Evolutionary conservation across 2,329 filamentous ascomycete genomes (phyloP).

Genomic region (Exutisphaerella laricina): DNA sequence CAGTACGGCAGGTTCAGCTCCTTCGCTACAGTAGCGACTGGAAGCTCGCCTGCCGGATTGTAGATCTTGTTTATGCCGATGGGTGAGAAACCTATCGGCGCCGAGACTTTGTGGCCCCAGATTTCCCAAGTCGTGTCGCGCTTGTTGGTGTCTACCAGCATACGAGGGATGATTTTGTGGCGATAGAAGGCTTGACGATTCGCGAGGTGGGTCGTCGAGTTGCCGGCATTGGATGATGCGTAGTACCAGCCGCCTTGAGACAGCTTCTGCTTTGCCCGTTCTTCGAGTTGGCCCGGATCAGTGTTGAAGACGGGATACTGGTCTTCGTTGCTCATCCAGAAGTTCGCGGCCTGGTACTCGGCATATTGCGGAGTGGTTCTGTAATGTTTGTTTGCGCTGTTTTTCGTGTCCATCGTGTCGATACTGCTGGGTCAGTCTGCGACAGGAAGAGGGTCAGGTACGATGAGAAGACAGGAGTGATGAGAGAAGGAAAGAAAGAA

Average conservation of each 20-base stretch:
- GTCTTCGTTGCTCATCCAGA: slow-evolving; percentile 50
- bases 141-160: slow-evolving; percentile 56
- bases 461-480: too few relatives aligned
- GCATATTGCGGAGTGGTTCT: slow-evolving; percentile 51
- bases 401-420: slow-evolving; percentile 44
- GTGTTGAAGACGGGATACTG: slow-evolving; percentile 50
- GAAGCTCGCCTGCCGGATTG: slow-evolving; percentile 52
- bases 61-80: slow-evolving; percentile 64
- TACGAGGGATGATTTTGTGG: slow-evolving; percentile 57
- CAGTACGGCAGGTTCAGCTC: slow-evolving; percentile 56
- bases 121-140: slow-evolving; percentile 54
- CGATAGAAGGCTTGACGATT: slow-evolving; percentile 61
- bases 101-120: slow-evolving; percentile 55
- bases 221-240: slow-evolving; percentile 53
- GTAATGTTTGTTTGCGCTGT: slow-evolving; percentile 47
- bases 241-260: slow-evolving; percentile 56
- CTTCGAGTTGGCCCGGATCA: slow-evolving; percentile 54
- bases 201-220: slow-evolving; percentile 49
- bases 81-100: slow-evolving; percentile 60
- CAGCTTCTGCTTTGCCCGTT: slow-evolving; percentile 51
- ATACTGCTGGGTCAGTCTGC: too few relatives aligned
- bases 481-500: too few relatives aligned
- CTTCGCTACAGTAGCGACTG: slow-evolving; percentile 55
- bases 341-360: slow-evolving; percentile 51
- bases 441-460: too few relatives aligned